Percentiles rank a stretch among this genome's conserved stretches.
These are phyloP conservation scores for Botryotinia globosa DNA, from an alignment of 2,329 filamentous ascomycete genomes.

Conservation along the genomic window DNA sequence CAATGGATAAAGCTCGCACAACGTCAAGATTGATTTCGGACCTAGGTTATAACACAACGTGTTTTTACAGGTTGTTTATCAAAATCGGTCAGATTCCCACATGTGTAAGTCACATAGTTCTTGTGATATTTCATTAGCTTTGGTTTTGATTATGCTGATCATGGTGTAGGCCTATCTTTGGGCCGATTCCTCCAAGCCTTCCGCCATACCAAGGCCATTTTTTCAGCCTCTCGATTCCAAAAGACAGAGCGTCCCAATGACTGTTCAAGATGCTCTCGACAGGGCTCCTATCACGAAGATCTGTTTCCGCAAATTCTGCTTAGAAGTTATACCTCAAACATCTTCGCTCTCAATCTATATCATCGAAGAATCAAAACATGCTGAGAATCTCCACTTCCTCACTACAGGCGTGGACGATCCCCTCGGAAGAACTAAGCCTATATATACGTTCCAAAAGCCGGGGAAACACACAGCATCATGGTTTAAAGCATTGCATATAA, in stretches of 20 bases:
- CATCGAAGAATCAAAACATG: not conserved
- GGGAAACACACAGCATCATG: not conserved
- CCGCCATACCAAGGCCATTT: not conserved
- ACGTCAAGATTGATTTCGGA: slow-evolving; percentile 8
- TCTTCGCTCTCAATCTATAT: not conserved
- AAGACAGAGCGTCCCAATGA: not conserved
- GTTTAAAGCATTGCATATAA: slow-evolving; percentile 8
- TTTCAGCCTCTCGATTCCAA: not conserved
- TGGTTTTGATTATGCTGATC: not conserved
- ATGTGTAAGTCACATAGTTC: not conserved
- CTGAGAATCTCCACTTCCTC: slow-evolving; percentile 1
- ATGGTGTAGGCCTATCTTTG: not conserved
- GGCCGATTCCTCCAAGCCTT: not conserved
- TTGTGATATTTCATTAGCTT: not conserved
- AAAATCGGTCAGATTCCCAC: not conserved
- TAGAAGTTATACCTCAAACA: not conserved
- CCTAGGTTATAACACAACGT: slow-evolving; percentile 8
- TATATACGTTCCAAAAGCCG: not conserved
- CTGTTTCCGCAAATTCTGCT: slow-evolving; percentile 12
- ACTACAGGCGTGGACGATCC: slow-evolving; percentile 6
- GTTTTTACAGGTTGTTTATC: not conserved
- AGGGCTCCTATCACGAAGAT: not conserved
- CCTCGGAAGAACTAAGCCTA: not conserved
- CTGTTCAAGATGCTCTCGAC: not conserved
- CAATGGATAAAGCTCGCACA: not conserved